These are phyloP conservation scores for Aschersonia sp. DNA, from an alignment of 2,329 filamentous ascomycete genomes.

Conservation along the genomic window DNA sequence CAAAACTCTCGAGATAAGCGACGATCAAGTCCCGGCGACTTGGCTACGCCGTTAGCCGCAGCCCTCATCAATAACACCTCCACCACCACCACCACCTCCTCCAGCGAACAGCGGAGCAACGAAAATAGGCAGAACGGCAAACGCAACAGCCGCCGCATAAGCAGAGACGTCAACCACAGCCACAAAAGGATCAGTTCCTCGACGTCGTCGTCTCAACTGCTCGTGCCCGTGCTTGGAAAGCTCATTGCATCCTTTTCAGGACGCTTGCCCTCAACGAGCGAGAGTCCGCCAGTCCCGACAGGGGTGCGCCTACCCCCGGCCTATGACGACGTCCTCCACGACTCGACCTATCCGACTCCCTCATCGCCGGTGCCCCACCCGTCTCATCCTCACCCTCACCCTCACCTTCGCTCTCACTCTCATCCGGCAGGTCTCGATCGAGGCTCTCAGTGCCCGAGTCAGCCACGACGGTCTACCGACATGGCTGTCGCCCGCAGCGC, in stretches of 20 bases:
- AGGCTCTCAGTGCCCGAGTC: not conserved
- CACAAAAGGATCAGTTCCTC: constrained; percentile 24
- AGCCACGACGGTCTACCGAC: constrained; percentile 1
- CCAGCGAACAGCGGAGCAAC: not conserved
- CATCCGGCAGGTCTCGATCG: not conserved
- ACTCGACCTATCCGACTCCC: constrained; percentile 1
- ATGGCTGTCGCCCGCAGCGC: constrained; percentile 12
- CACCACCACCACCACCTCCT: not conserved
- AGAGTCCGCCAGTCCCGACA: constrained; percentile 2
- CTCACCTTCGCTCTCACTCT: not conserved
- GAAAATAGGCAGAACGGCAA: constrained; percentile 6
- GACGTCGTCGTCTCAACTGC: constrained; percentile 2
- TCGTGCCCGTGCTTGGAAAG: constrained; percentile 4
- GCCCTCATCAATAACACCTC: not conserved
- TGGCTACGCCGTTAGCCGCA: not conserved
- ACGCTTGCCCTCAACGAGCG: not conserved
- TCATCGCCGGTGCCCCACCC: constrained; percentile 1
- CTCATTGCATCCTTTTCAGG: constrained; percentile 5
- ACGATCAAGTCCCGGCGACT: constrained; percentile 1
- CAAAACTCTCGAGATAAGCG: constrained; percentile 1
- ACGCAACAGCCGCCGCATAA: constrained; percentile 25
- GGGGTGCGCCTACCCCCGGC: constrained; percentile 11
- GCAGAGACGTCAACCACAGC: constrained; percentile 19
- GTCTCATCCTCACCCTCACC: constrained; percentile 1
- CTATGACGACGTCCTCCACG: constrained; percentile 15